phyloP scores from a whole-genome alignment of 768 basidiomycete genomes.

The Botryobasidium botryosum region DNA sequence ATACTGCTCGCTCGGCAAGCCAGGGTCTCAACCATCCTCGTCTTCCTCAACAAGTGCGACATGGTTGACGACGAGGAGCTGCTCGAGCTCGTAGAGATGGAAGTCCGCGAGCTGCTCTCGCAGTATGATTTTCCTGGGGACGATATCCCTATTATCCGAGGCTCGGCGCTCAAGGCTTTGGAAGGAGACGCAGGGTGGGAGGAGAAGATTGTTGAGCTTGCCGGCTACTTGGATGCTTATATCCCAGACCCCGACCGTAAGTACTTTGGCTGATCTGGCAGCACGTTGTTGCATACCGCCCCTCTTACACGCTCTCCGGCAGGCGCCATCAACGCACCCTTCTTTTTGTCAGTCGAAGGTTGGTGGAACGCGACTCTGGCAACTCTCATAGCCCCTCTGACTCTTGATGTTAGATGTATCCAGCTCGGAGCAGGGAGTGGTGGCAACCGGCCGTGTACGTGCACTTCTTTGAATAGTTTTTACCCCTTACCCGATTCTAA shows the following conservation, averaged over 20 bases:
- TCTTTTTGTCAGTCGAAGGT: constrained; percentile 91
- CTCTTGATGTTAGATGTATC: constrained; percentile 45
- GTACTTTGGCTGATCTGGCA: constrained; percentile 17
- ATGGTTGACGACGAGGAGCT: constrained; percentile 93
- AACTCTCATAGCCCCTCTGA: too few species aligned
- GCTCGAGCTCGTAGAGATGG: constrained; percentile 99
- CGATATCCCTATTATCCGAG: constrained; percentile 91
- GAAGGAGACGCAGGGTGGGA: constrained; percentile 74
- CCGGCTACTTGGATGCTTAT: constrained; percentile 83
- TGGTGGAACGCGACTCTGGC: not conserved
- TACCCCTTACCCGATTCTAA: not conserved
- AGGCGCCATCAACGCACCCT: constrained; percentile 96
- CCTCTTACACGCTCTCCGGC: not conserved
- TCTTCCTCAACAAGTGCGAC: constrained; percentile 99
- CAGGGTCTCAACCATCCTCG: constrained; percentile 90
- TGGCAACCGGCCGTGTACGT: constrained; percentile 79
- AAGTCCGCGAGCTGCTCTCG: constrained; percentile 89
- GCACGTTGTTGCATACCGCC: constrained; percentile 2
- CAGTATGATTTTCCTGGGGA: constrained; percentile 95
- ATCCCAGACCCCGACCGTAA: constrained; percentile 80
- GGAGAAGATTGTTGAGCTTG: constrained; percentile 63
- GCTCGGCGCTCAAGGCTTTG: constrained; percentile 87
- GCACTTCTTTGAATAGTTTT: not conserved
- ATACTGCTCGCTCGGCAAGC: constrained; percentile 94
- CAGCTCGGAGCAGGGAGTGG: constrained; percentile 95